These are phyloP conservation scores for Talaromyces amestolkiae DNA, from an alignment of 2,329 filamentous ascomycete species.

Conservation along the genomic window DNA sequence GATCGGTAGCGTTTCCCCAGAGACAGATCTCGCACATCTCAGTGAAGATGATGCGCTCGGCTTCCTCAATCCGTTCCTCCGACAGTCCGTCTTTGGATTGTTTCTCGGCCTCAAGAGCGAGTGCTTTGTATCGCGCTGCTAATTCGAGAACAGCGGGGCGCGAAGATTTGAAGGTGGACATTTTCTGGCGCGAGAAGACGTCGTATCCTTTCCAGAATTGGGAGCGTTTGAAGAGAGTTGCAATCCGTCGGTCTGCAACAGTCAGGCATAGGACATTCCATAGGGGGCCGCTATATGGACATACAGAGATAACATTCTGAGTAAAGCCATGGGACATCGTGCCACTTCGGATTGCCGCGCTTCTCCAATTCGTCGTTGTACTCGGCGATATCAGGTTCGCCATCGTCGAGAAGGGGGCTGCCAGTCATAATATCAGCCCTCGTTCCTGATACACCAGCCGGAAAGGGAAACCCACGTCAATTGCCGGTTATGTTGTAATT, in stretches of 20 bases:
- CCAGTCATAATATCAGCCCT: slow-evolving; percentile 5
- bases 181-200: slow-evolving; percentile 85
- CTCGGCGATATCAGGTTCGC: slow-evolving; percentile 67
- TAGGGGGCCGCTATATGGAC: not conserved
- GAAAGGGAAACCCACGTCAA: slow-evolving; percentile 60
- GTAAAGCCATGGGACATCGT: slow-evolving; percentile 82
- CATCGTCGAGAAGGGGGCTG: slow-evolving; percentile 74
- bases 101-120: slow-evolving; percentile 66
- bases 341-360: slow-evolving; percentile 74
- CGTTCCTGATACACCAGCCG: too few species aligned
- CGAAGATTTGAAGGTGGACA: slow-evolving; percentile 86
- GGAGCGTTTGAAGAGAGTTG: slow-evolving; percentile 72
- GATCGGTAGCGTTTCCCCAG: slow-evolving; percentile 95
- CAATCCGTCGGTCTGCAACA: slow-evolving; percentile 64
- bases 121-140: slow-evolving; percentile 71
- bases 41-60: slow-evolving; percentile 74
- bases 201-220: slow-evolving; percentile 87
- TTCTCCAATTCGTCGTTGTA: slow-evolving; percentile 85
- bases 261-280: not conserved
- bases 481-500: slow-evolving; percentile 82
- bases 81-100: slow-evolving; percentile 37
- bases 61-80: slow-evolving; percentile 56
- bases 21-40: slow-evolving; percentile 97
- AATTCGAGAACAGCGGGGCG: slow-evolving; percentile 81
- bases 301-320: slow-evolving; percentile 84